These are phyloP conservation scores for Artemisia tridentata DNA, from an alignment of 129 eudicot genomes.

Conservation along the genomic window DNA sequence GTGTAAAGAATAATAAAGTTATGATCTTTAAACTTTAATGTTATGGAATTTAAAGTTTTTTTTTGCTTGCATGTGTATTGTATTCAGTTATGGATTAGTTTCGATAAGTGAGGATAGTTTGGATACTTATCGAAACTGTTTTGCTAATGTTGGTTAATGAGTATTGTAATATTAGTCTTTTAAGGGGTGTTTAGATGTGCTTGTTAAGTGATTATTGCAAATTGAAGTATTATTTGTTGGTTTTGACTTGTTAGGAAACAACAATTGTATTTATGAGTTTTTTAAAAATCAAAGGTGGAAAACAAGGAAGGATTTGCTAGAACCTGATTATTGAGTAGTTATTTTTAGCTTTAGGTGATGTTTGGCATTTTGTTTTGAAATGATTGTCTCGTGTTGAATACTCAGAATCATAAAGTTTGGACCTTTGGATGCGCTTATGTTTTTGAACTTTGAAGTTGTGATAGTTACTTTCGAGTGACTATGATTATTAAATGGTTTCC, in stretches of 20 bases:
- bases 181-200: constrained; percentile 10
- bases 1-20: neutral
- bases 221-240: neutral
- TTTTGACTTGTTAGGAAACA: neutral
- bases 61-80: neutral
- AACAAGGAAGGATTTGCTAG: neutral
- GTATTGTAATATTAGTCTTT: neutral
- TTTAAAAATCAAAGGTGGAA: neutral
- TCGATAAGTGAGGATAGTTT: too few relatives aligned
- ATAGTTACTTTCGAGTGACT: neutral
- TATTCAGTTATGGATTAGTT: neutral
- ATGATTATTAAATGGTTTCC: too few relatives aligned
- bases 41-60: neutral
- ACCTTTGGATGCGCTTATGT: too few relatives aligned
- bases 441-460: neutral
- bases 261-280: neutral
- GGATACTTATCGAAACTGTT: neutral
- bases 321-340: neutral
- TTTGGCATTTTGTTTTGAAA: too few relatives aligned
- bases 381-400: too few relatives aligned
- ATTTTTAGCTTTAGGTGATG: neutral
- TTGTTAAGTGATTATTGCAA: neutral
- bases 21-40: neutral
- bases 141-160: neutral
- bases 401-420: too few relatives aligned